Evolutionary conservation across 164 flowering plant species (phyloP).

Genomic region (Vitis labrusca): DNA sequence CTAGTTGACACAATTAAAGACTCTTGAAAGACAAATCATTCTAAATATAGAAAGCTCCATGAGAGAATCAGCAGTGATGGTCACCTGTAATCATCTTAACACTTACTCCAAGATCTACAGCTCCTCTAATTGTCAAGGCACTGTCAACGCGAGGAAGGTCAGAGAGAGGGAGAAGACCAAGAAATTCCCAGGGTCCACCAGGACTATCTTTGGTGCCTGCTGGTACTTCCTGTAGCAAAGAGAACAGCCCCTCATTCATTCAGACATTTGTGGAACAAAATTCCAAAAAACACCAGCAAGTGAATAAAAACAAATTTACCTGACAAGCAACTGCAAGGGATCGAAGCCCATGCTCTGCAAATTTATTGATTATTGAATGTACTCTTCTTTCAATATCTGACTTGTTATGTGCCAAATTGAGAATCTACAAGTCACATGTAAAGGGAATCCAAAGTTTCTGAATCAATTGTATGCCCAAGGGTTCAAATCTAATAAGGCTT

Average conservation of each 20-base stretch:
- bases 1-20: too few relatives aligned
- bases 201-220: slow-evolving; percentile 35
- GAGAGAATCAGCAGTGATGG: slow-evolving; percentile 2
- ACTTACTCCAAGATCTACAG: slow-evolving; percentile 41
- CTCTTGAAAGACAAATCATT: too few relatives aligned
- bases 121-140: slow-evolving; percentile 41
- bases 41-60: too few relatives aligned
- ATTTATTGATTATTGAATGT: slow-evolving; percentile 17
- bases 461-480: not conserved
- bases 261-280: not conserved
- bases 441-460: not conserved
- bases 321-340: slow-evolving; percentile 22
- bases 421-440: slow-evolving; percentile 6
- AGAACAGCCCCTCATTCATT: not conserved
- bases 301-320: not conserved
- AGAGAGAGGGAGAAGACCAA: slow-evolving; percentile 39
- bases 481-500: not conserved
- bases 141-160: slow-evolving; percentile 45
- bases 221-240: slow-evolving; percentile 28
- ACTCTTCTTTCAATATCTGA: slow-evolving; percentile 13
- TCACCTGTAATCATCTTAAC: slow-evolving; percentile 45
- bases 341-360: slow-evolving; percentile 21
- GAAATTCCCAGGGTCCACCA: slow-evolving; percentile 42
- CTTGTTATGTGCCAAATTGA: slow-evolving; percentile 16
- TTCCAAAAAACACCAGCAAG: not conserved